Conservation (phyloP, 176 grass and related monocot species). For the Dactylis glomerata region DNA sequence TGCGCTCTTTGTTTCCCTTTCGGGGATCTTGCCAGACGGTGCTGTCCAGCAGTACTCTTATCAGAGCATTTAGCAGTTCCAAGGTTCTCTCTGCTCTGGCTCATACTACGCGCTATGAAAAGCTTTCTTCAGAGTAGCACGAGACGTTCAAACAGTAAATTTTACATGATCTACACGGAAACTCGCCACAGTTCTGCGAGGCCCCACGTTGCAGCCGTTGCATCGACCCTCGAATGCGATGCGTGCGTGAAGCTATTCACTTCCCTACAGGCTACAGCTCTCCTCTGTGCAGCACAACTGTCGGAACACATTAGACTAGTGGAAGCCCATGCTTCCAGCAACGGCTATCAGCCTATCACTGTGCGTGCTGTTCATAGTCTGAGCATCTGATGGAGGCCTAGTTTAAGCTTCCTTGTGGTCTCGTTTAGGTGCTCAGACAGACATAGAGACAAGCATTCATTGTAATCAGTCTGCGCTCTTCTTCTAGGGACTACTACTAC, state of each 20-base stretch:
- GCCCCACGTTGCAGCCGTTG: background rate
- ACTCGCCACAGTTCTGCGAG: background rate
- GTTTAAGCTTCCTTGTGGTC: background rate
- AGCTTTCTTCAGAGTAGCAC: background rate
- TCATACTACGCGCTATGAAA: background rate
- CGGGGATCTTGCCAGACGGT: background rate
- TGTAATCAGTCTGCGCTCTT: background rate
- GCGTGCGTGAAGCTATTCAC: background rate
- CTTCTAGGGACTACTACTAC: background rate
- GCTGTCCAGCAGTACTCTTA: background rate
- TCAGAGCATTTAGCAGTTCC: constrained; percentile 1
- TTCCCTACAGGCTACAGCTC: background rate
- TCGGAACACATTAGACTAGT: background rate
- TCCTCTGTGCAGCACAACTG: background rate
- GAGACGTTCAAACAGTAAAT: background rate
- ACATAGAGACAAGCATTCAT: background rate
- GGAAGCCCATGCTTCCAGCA: background rate
- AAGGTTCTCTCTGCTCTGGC: background rate
- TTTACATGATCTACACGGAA: background rate
- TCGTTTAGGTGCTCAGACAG: background rate
- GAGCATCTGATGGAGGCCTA: background rate
- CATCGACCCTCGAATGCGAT: background rate
- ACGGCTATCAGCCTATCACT: background rate
- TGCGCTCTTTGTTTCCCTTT: background rate
- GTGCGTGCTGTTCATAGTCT: background rate